Evolutionary conservation across 805 yeast genomes (phyloP), one percentile per base, ranked within the genome.

Genomic region (Cyberlindnera mississippiensis): DNA sequence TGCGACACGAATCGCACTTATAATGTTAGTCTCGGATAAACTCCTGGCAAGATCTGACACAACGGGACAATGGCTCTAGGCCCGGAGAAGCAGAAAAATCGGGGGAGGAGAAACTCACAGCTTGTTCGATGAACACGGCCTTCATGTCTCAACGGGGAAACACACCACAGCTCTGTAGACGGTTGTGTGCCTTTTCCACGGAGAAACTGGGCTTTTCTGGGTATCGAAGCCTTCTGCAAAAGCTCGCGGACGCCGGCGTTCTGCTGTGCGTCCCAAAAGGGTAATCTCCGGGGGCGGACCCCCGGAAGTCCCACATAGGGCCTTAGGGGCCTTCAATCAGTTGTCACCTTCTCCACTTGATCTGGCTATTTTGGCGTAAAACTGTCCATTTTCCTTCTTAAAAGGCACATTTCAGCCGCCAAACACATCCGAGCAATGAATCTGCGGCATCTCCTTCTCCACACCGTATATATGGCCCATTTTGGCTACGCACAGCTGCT

Each of bases 1-100:
- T 76, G 28, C 96, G 75, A 59, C 96, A 87, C 3, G 90, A 80
- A 61, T 87, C 96, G 62, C 96, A 87, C 72, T 52, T 15, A 27
- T 33, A 33, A 5, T 14, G 41, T 45, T 43, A 39, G 48, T 41
- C 30, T 12, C 17, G 18, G 18, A 6, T 4, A 3, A 12, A 13
- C 7, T 22, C n/a, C 18, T 14, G 31, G 32, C 16, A 30, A 27
- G 32, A 20, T 27, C 13, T 28, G n/a, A 9, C 20, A 20, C 24
- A 20, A 15, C 30, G 10, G 13, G 15, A 24, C 29, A 22, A 12
- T 10, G 31, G 31, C 15, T 28, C n/a, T 28, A 8, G 31, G 7
- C 31, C 37, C 14, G 13, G 15, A 19, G 7, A 14, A 26, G n/a
- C 12, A 12, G 11, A 17, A 19, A 15, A 13, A 12, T n/a, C n/a